A percentile compares a stretch with the other conserved stretches of the same genome.
Evolutionary conservation across 345 rosid species (phyloP).

Genomic region (Mallotus nudiflorus): DNA sequence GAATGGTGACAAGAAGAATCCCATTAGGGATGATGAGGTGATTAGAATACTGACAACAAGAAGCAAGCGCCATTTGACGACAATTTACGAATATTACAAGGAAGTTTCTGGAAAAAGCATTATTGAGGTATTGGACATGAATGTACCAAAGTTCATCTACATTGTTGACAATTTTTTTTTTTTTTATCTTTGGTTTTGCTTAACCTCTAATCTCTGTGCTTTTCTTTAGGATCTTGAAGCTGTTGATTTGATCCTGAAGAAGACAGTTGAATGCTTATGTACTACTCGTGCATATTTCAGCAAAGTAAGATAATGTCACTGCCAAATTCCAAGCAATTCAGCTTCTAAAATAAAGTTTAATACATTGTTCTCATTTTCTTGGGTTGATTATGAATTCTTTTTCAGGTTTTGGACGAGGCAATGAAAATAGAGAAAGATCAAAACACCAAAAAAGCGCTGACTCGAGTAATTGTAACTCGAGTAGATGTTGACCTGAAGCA

Average conservation of each 20-base stretch:
- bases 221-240: constrained; percentile 53
- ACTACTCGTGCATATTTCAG: constrained; percentile 63
- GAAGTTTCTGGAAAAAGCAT: constrained; percentile 49
- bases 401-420: constrained; percentile 62
- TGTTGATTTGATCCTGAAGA: constrained; percentile 38
- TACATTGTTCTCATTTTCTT: no score
- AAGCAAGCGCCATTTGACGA: constrained; percentile 73
- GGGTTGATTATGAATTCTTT: constrained; percentile 1
- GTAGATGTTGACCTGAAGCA: constrained; percentile 66
- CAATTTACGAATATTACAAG: constrained; percentile 48
- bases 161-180: background rate
- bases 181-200: background rate
- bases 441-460: constrained; percentile 54
- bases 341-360: no score
- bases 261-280: constrained; percentile 60
- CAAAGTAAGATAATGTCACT: constrained; percentile 42
- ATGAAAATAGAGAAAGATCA: constrained; percentile 51
- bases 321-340: background rate
- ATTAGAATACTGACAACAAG: constrained; percentile 72
- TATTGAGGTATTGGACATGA: constrained; percentile 37
- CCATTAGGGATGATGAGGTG: constrained; percentile 57
- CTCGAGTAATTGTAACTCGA: constrained; percentile 69
- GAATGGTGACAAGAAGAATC: constrained; percentile 37
- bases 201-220: background rate
- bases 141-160: background rate